phyloP scores from a whole-genome alignment of 257 asterid species.

The Buddleja alternifolia region DNA sequence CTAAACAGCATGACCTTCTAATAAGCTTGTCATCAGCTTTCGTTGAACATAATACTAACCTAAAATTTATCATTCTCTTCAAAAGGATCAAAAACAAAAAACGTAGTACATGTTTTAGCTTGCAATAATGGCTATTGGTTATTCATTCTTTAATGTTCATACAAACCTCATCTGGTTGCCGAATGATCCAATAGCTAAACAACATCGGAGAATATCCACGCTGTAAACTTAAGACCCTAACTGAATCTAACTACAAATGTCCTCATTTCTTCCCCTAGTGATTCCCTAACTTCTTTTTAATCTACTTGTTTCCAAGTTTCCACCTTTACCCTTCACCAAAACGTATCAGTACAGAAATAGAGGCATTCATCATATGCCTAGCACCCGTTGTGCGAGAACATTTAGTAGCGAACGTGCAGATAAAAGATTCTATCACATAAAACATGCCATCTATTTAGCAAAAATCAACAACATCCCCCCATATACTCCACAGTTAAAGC shows the following conservation, averaged over 20 bases:
- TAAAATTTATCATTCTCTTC: background rate
- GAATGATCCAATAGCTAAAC: background rate
- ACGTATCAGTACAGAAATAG: no score
- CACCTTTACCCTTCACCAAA: no score
- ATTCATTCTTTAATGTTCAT: background rate
- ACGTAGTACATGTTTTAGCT: background rate
- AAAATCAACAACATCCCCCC: background rate
- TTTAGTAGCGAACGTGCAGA: background rate
- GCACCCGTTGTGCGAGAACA: no score
- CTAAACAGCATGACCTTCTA: background rate
- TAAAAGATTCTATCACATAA: background rate
- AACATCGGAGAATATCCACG: background rate
- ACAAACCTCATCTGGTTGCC: no score
- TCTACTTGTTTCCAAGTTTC: no score
- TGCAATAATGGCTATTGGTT: background rate
- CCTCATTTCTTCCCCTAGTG: background rate
- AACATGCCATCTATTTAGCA: background rate
- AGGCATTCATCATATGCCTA: no score
- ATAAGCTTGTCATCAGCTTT: slow-evolving; percentile 8
- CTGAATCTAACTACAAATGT: background rate
- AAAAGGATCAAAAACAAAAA: slow-evolving; percentile 4
- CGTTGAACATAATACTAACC: slow-evolving; percentile 3
- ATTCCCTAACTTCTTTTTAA: no score
- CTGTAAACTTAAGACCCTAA: background rate
- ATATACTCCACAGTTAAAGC: background rate